Evolutionary conservation across 2,329 filamentous ascomycete species (phyloP), one percentile per base, ranked within the genome.

Genomic region (Ophiocordyceps camponoti-leonardi): DNA sequence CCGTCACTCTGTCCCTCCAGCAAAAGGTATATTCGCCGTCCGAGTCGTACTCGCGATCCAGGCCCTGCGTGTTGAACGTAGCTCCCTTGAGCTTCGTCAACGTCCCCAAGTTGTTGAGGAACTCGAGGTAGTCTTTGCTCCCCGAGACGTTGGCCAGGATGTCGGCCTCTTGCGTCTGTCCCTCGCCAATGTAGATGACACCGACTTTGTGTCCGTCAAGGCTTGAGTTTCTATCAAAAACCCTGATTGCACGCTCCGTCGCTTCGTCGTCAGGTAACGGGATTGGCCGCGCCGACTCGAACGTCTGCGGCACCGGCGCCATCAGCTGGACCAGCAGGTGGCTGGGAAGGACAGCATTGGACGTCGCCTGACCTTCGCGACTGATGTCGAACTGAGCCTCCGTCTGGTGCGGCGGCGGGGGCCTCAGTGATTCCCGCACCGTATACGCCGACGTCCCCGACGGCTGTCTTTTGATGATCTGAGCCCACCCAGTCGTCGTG

Each of bases 191-290:
- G 61, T 95, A 98, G 39, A 98, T 80, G 20, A 98, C 83, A 16
- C 92, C 92, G 40, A 94, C 83, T 62, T 94, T 95, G 69, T 96
- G 87, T 7, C 87, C 87, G 61, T 98, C 92, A 5, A 98, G 81
- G 10, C 86, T 88, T 35, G 90, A 83, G 51, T 79, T 93, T 30
- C 81, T 79, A 61, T 98, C 92, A 60, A 98, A 93, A 13, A 78
- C 71, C 35, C 75, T 75, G 37, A 98, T 80, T 1, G 86, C 82
- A 52, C 90, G 78, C 35, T 77, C 73, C 2, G 81, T 77, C 30
- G 75, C 72, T 16, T 86, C 83, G 48, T 83, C 72, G 26, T 69
- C 64, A 0, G 87, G 86, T 7, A 96, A 70, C 0, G 81, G 77
- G 42, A 95, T 78, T 11, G 84, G 86, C 42, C 82, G 81, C 46